Conservation (phyloP, 108 stramenopile species). For the Skeletonema grethae region DNA sequence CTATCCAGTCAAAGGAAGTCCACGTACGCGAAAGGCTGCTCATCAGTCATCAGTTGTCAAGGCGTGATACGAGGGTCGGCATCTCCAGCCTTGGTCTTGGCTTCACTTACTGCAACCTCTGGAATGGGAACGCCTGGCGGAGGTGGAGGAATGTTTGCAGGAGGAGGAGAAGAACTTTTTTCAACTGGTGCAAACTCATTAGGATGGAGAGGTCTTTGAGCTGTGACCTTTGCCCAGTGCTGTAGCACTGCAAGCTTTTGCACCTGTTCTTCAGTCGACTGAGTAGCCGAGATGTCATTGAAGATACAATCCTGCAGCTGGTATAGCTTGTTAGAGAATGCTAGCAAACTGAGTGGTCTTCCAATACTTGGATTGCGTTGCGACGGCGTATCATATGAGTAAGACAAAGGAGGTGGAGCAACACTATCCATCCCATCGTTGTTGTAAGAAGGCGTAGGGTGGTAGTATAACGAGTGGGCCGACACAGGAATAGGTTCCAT, state of each 20-base stretch:
- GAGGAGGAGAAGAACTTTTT: not conserved
- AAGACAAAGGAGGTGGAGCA: not conserved
- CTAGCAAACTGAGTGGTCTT: not conserved
- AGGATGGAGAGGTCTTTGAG: conserved; percentile 20
- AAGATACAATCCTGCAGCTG: conserved; percentile 10
- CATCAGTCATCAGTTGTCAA: not conserved
- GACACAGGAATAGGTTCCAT: not conserved
- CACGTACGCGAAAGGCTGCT: not conserved
- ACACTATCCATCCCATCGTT: not conserved
- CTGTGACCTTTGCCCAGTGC: conserved; percentile 16
- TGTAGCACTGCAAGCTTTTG: conserved; percentile 14
- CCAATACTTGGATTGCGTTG: not conserved
- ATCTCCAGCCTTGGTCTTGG: not conserved
- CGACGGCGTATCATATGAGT: not conserved
- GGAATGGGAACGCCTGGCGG: not conserved
- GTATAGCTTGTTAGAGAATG: conserved; percentile 6
- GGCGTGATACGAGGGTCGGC: not conserved
- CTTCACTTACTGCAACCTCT: not conserved
- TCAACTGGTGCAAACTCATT: not conserved
- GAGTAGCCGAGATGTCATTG: conserved; percentile 2
- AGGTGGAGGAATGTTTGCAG: not conserved
- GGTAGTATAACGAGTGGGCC: not conserved
- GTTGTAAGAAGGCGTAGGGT: not conserved
- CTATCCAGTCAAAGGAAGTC: not conserved
- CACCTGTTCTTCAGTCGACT: not conserved